Percentiles rank a stretch among this genome's conserved stretches.
Conservation (phyloP, 805 yeast genomes). For the Metschnikowia henanensis region DNA sequence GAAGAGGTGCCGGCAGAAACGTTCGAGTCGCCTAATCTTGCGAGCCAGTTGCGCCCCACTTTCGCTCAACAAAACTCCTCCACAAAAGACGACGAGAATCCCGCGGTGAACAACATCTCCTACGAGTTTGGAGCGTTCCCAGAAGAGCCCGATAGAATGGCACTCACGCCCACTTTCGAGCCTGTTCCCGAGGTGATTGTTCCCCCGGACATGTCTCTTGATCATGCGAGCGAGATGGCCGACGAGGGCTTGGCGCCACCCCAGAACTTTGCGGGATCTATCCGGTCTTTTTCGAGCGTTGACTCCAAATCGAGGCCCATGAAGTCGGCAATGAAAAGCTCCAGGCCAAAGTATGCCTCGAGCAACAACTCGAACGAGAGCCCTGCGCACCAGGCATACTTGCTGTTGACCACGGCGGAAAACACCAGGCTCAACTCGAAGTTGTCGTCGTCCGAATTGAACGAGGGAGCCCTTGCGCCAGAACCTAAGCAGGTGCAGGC, state of each 20-base stretch:
- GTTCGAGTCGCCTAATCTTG: constrained; percentile 23
- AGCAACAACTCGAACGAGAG: constrained; percentile 10
- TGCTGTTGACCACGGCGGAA: constrained; percentile 74
- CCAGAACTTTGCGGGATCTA: constrained; percentile 27
- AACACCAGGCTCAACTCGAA: constrained; percentile 74
- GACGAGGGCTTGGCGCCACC: constrained; percentile 17
- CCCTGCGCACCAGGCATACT: constrained; percentile 62
- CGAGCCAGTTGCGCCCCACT: constrained; percentile 18
- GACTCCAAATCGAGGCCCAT: constrained; percentile 28
- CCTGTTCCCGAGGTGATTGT: constrained; percentile 10
- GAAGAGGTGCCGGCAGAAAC: constrained; percentile 24
- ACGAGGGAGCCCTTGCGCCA: constrained; percentile 17
- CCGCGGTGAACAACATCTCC: constrained; percentile 1
- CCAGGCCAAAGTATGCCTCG: constrained; percentile 24
- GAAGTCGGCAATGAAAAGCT: constrained; percentile 52
- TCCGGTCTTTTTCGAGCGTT: constrained; percentile 27
- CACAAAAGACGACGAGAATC: not conserved
- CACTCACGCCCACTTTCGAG: constrained; percentile 21
- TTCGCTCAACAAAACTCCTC: constrained; percentile 1
- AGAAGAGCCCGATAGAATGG: not conserved
- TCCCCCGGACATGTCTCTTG: constrained; percentile 21
- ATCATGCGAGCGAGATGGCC: constrained; percentile 29
- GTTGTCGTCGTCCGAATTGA: constrained; percentile 43
- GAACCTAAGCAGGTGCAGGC: constrained; percentile 7
- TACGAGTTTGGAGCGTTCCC: constrained; percentile 6